phyloP scores from a whole-genome alignment of 2,329 filamentous ascomycete species.

The Sporothrix protearum region DNA sequence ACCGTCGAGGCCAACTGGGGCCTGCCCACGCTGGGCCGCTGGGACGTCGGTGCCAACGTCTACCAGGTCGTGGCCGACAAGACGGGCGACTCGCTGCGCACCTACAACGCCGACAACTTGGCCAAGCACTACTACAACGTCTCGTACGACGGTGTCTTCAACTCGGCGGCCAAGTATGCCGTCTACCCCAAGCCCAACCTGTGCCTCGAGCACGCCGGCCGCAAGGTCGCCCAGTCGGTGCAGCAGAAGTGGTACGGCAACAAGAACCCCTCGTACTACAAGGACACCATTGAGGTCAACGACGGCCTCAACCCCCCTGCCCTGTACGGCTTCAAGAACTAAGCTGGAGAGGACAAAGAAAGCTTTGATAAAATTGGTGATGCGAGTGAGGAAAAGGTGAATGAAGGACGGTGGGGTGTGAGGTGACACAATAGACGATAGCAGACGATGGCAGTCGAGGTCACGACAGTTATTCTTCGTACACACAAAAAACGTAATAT shows the following conservation, averaged over 20 bases:
- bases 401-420: not conserved
- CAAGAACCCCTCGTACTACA: conserved; percentile 32
- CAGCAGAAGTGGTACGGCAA: conserved; percentile 30
- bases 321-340: conserved; percentile 26
- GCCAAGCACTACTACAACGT: conserved; percentile 30
- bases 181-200: conserved; percentile 34
- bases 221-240: conserved; percentile 30
- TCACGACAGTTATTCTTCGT: not conserved
- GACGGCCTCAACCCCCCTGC: conserved; percentile 33
- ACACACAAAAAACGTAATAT: not conserved
- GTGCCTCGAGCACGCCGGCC: conserved; percentile 30
- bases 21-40: conserved; percentile 65
- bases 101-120: conserved; percentile 24
- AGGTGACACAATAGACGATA: not conserved
- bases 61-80: conserved; percentile 57
- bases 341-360: no score
- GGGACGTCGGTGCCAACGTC: conserved; percentile 70
- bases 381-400: not conserved
- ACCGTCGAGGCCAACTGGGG: conserved; percentile 67
- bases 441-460: not conserved
- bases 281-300: conserved; percentile 32
- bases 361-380: not conserved
- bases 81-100: conserved; percentile 52
- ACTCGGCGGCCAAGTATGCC: conserved; percentile 26
- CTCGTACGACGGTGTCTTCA: conserved; percentile 35